Base-by-base conservation (phyloP, 1,284 basidiomycete species). In the Cryptococcus sp. region DNA sequence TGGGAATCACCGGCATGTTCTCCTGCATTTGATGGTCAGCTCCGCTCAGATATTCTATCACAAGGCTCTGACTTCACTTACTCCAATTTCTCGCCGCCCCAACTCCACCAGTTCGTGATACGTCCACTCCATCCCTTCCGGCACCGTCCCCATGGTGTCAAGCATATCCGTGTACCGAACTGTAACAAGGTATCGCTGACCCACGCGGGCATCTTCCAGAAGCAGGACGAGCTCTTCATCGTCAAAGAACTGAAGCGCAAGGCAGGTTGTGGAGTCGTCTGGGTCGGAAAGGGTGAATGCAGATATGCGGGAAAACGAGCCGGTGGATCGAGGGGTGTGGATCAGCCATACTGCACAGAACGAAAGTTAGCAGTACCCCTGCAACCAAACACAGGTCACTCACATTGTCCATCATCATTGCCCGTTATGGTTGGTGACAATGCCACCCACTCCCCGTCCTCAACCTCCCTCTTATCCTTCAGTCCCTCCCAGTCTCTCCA, bases 241-340 rank as follows among this genome's bases (percentile, higher is more conserved):
- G 53, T 73, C 73, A 46, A 71, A 74, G 63, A 74, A 74, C 24
- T 66, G 57, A 11, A 66, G 13, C 1, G 66, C 61, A 0, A 68
- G 53, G 37, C 63, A 65, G 7, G 15, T 40, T 9, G 53, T 55
- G 11, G 50, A 38, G 40, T 28, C 33, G 13, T 60, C 52, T 1
- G 36, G 33, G 40, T 50, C 40, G 3, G 20, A 23, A 9, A 62
- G 33, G 3, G 24, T 9, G 44, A 52, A 61, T 2, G 42, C 46
- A 4, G 46, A 23, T 16, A 58, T 35, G 11, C 37, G 20, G 24
- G 33, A 35, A 18, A 18, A 35, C 23, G 8, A 15, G 15, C 38
- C 18, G 33, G 18, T 6, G 15, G n/a, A 24, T 50, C 16, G 9
- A 33, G 28, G 28, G 9, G 28, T 33, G 20, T 47, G 52, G 1